Percentiles rank a stretch among this genome's conserved stretches.
phyloP scores from a whole-genome alignment of 768 basidiomycete species.

The Gymnopilus dilepis region DNA sequence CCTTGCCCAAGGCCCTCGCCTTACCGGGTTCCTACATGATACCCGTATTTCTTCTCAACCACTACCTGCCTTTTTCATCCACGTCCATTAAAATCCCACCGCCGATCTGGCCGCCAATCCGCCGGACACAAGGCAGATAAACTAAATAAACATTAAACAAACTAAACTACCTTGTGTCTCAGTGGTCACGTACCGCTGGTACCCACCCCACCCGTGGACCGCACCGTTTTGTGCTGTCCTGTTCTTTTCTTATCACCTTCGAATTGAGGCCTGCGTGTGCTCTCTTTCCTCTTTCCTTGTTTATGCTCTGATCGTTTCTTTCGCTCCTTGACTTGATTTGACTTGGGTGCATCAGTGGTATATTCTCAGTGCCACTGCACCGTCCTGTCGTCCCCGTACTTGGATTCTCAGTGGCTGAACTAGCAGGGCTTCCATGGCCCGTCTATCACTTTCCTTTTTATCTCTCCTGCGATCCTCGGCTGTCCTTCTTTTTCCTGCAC shows the following conservation, averaged over 20 bases:
- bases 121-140: background rate
- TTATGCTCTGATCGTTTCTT: too few relatives aligned
- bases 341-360: conserved; percentile 1
- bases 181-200: background rate
- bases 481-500: background rate
- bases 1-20: conserved; percentile 8
- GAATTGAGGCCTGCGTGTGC: background rate
- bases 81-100: background rate
- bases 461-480: background rate
- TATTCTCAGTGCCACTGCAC: background rate
- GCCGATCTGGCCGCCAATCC: conserved; percentile 6
- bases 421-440: background rate
- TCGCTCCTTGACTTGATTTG: too few relatives aligned
- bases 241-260: background rate
- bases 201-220: conserved; percentile 7
- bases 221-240: background rate
- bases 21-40: conserved; percentile 5
- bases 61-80: conserved; percentile 6
- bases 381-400: background rate
- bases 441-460: background rate
- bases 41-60: background rate
- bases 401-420: conserved; percentile 4
- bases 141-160: too few relatives aligned
- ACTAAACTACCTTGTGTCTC: background rate
- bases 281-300: background rate